These are phyloP conservation scores for Choricystis sp. DNA, from an alignment of 139 green algal genomes.

Conservation along the genomic window DNA sequence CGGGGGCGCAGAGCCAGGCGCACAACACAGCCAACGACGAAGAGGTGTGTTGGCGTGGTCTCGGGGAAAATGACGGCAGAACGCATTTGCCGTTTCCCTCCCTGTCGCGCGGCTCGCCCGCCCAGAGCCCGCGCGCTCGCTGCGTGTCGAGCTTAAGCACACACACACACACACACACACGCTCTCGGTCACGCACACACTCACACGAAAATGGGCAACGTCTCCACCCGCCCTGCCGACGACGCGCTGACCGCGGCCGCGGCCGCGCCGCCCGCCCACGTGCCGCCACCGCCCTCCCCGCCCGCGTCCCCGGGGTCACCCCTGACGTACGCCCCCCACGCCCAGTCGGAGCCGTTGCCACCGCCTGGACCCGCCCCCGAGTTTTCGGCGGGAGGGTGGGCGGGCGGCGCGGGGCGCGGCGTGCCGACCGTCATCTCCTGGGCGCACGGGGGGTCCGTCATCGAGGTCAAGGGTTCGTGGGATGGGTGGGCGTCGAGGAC, in stretches of 20 bases:
- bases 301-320: slow-evolving; percentile 54
- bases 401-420: slow-evolving; percentile 8
- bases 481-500: slow-evolving; percentile 83
- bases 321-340: slow-evolving; percentile 68
- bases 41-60: no score
- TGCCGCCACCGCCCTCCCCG: slow-evolving; percentile 6
- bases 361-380: slow-evolving; percentile 23
- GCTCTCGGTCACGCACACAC: no score
- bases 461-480: slow-evolving; percentile 89
- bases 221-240: neutral
- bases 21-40: no score
- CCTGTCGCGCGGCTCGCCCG: no score
- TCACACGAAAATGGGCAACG: neutral
- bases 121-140: no score
- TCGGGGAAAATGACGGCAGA: no score
- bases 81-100: no score
- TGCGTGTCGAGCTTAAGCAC: no score
- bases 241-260: neutral
- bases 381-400: neutral
- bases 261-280: no score
- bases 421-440: slow-evolving; percentile 73
- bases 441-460: slow-evolving; percentile 68
- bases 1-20: no score
- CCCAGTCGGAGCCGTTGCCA: slow-evolving; percentile 17
- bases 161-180: no score